Evolutionary conservation across 371 early-diverging fungal species (phyloP).

Genomic region (Amoeboradix gromovi): DNA sequence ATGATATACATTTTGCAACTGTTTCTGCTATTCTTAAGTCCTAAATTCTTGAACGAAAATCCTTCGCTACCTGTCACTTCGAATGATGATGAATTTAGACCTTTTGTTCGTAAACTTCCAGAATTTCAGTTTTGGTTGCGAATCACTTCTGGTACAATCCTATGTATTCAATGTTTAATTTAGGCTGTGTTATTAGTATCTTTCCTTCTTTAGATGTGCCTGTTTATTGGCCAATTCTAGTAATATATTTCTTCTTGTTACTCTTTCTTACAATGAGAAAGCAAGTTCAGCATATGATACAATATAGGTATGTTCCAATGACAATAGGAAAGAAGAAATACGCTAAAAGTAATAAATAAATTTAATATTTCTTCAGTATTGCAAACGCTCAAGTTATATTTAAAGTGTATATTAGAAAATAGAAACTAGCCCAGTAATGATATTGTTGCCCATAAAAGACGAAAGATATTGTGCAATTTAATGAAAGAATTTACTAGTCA

Average conservation of each 20-base stretch:
- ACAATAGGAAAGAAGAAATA: constrained; percentile 70
- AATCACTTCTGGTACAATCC: not conserved
- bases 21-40: constrained; percentile 73
- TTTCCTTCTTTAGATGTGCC: constrained; percentile 63
- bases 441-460: too few species aligned
- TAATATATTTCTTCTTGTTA: constrained; percentile 77
- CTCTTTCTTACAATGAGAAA: constrained; percentile 77
- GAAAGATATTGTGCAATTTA: too few species aligned
- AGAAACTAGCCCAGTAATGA: too few species aligned
- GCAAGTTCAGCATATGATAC: constrained; percentile 90
- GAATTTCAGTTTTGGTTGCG: constrained; percentile 95
- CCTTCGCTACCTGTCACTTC: constrained; percentile 40
- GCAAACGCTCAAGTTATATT: too few species aligned
- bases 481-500: too few species aligned
- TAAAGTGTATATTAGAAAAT: too few species aligned
- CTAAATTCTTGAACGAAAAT: constrained; percentile 44
- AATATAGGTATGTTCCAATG: constrained; percentile 91
- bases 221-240: constrained; percentile 54
- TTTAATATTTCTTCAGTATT: too few species aligned
- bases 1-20: constrained; percentile 80
- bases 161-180: constrained; percentile 3
- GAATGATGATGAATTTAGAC: constrained; percentile 82
- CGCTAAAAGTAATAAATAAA: too few species aligned
- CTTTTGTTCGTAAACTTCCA: constrained; percentile 92
- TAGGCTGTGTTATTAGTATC: constrained; percentile 19